Percentiles rank a stretch among this genome's conserved stretches.
Evolutionary conservation across 2,329 filamentous ascomycete genomes (phyloP).

Genomic region (Calonectria pseudoreteaudii): DNA sequence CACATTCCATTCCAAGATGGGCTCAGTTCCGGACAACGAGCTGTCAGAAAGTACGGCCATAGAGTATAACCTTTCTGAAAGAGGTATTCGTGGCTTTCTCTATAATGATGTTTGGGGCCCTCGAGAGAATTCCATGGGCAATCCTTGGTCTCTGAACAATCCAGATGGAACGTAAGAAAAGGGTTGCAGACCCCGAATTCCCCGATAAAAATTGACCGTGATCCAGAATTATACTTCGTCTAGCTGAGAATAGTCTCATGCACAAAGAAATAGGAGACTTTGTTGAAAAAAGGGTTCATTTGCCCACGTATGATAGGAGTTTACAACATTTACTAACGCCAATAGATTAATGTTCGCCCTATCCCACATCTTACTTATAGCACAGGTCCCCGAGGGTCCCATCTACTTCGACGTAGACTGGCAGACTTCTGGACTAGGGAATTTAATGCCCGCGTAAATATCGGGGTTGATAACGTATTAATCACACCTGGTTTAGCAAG

Average conservation of each 20-base stretch:
- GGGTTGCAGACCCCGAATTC: too few relatives aligned
- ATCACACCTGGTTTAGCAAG: not conserved
- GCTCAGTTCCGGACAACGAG: not conserved
- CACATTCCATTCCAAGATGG: not conserved
- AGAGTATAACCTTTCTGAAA: not conserved
- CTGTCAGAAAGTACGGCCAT: not conserved
- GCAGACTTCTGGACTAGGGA: not conserved
- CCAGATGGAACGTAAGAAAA: not conserved
- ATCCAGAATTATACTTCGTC: not conserved
- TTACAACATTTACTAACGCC: not conserved
- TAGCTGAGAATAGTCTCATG: conserved; percentile 1
- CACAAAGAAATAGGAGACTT: not conserved
- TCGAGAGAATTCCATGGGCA: not conserved
- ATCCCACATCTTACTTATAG: not conserved
- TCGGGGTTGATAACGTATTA: not conserved
- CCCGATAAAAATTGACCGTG: not conserved
- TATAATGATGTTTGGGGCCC: not conserved
- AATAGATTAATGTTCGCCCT: not conserved
- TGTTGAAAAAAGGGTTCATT: not conserved
- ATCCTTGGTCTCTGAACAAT: not conserved
- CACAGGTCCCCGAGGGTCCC: not conserved
- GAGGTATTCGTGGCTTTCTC: not conserved
- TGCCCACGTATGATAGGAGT: not conserved
- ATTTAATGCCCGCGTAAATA: not conserved
- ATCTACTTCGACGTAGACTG: not conserved